Percentiles rank a stretch among this genome's conserved stretches.
phyloP scores from a whole-genome alignment of 2,329 filamentous ascomycete species.

The Emergomyces pasteurianus region DNA sequence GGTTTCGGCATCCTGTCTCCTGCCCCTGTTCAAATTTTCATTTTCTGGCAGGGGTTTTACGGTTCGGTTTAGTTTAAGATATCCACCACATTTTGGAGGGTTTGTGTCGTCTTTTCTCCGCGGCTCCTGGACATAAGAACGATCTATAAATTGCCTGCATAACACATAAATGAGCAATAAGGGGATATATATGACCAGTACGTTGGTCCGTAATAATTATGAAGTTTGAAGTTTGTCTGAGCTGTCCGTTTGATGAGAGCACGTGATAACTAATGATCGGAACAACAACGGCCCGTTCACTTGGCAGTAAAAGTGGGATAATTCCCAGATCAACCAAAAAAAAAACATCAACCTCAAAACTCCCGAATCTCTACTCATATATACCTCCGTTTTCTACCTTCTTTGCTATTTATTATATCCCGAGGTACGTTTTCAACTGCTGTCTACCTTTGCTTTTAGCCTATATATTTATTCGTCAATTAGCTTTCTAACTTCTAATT shows the following conservation, averaged over 20 bases:
- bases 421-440: slow-evolving; percentile 3
- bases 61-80: background rate
- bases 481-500: background rate
- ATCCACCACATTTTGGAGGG: background rate
- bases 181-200: too few species aligned
- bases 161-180: background rate
- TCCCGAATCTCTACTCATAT: slow-evolving; percentile 2
- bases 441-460: slow-evolving; percentile 3
- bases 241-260: too few species aligned
- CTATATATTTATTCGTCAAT: background rate
- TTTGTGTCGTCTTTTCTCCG: background rate
- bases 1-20: background rate
- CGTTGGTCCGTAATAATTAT: too few species aligned
- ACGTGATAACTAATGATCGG: background rate
- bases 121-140: background rate
- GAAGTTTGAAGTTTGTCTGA: background rate
- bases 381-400: background rate
- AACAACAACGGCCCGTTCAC: background rate
- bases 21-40: background rate
- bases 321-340: background rate
- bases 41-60: background rate
- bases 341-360: slow-evolving; percentile 1
- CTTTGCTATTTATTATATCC: background rate
- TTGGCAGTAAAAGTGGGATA: background rate
- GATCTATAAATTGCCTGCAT: background rate